These are phyloP conservation scores for Trichoderma simmonsii DNA, from an alignment of 2,329 filamentous ascomycete species.

Conservation along the genomic window DNA sequence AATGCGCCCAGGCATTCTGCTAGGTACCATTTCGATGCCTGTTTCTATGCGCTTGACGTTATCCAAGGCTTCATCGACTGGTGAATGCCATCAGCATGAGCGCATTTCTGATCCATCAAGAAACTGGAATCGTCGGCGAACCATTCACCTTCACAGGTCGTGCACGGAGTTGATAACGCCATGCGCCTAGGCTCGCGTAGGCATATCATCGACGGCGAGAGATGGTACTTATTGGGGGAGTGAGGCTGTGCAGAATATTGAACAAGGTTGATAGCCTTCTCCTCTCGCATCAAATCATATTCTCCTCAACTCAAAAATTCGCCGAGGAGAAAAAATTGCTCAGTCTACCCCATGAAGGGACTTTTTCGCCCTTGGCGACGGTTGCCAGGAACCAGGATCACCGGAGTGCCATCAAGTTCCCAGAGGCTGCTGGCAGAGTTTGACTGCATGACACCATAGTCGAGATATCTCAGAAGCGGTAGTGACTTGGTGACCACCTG, in stretches of 20 bases:
- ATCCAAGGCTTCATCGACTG: not conserved
- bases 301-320: not conserved
- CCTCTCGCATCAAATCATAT: not conserved
- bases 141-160: not conserved
- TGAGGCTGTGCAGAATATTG: conserved; percentile 18
- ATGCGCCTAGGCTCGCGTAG: not conserved
- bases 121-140: not conserved
- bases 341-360: not conserved
- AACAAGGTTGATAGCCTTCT: conserved; percentile 1
- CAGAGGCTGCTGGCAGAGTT: not conserved
- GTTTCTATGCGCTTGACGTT: not conserved
- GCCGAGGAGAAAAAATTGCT: not conserved
- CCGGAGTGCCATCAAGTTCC: not conserved
- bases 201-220: not conserved
- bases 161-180: not conserved
- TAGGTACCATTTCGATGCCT: not conserved
- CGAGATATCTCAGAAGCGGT: not conserved
- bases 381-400: not conserved
- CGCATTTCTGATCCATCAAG: not conserved
- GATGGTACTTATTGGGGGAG: not conserved
- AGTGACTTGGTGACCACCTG: not conserved
- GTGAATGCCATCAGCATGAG: not conserved
- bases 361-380: not conserved
- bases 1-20: not conserved
- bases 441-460: not conserved